Evolutionary conservation across 176 grass and related monocot species (phyloP).

Genomic region (Aegilops longissima): DNA sequence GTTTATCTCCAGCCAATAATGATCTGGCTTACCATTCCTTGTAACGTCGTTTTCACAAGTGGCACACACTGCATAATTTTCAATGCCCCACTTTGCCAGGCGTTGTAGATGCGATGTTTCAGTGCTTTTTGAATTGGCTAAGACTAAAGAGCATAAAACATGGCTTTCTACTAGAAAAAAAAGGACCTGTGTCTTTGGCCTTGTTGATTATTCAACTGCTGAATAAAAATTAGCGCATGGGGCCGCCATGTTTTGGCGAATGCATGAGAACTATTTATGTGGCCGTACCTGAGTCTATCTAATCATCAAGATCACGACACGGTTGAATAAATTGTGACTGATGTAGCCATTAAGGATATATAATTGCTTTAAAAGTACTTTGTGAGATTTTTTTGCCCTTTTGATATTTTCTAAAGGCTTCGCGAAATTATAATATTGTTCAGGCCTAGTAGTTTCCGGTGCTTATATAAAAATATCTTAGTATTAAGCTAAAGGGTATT

Average conservation of each 20-base stretch:
- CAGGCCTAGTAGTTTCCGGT: not conserved
- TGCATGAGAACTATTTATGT: not conserved
- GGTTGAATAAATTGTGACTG: not conserved
- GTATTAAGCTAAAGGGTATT: not conserved
- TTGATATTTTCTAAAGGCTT: not conserved
- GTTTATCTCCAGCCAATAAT: constrained; percentile 52
- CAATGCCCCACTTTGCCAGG: constrained; percentile 33
- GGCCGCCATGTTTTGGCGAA: not conserved
- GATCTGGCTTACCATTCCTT: constrained; percentile 14
- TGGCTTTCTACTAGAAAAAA: constrained; percentile 28
- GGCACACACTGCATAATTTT: constrained; percentile 29
- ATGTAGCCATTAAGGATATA: not conserved
- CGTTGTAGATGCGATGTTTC: constrained; percentile 34
- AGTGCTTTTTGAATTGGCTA: constrained; percentile 32
- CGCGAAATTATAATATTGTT: not conserved
- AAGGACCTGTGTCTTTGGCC: constrained; percentile 1
- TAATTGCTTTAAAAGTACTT: not conserved
- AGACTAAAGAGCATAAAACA: constrained; percentile 18
- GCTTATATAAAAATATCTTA: not conserved
- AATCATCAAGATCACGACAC: not conserved
- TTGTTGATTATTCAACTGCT: constrained; percentile 15
- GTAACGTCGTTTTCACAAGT: constrained; percentile 33
- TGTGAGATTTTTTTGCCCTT: not conserved
- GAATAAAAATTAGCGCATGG: not conserved
- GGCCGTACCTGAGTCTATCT: not conserved